Evolutionary conservation across 2,329 filamentous ascomycete genomes (phyloP), one percentile per base, ranked within the genome.

Genomic region (Fusarium lyarnte): DNA sequence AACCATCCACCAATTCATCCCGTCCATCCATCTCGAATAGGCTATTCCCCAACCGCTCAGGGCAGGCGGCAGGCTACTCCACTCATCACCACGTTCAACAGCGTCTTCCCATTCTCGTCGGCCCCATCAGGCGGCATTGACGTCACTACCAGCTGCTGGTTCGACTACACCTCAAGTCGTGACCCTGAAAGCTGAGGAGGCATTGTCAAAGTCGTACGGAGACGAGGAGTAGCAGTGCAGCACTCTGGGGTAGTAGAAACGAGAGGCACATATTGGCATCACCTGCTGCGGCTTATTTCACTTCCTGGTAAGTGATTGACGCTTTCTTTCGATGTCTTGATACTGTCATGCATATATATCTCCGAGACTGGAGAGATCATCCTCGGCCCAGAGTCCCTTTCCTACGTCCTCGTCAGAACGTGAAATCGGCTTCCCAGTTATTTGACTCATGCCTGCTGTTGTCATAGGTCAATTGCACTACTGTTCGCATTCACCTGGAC

Each of bases 91-190:
- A 66, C 41, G n/a, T 62, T 59, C 46, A 38, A 64, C 58, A 36
- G 49, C 49, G 42, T 73, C 58, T 64, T 63, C 63, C 49, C 60
- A 51, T 68, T 73, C 55, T 62, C 61, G 63, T 45, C 45, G 41
- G 33, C 52, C 45, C 65, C 70, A 74, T 77, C 75, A 77, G 75
- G 74, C 72, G 75, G 75, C 75, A 74, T 77, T 76, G 75, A 77
- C 75, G 75, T 77, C 75, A 77, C 68, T 45, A 60, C 36, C 46
- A 42, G 55, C 58, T 46, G 57, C 61, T 71, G 58, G 54, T 63
- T 58, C 52, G 52, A 64, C 61, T 51, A 60, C 49, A 35, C 53
- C 42, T 60, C 64, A 58, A 58, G 51, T 58, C 55, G 68, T 39
- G 49, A 59, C 70, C 57, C 57, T 53, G 51, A 55, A 53, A 47